phyloP scores from a whole-genome alignment of 1,284 basidiomycete genomes.

The Papiliotrema fonsecae region DNA sequence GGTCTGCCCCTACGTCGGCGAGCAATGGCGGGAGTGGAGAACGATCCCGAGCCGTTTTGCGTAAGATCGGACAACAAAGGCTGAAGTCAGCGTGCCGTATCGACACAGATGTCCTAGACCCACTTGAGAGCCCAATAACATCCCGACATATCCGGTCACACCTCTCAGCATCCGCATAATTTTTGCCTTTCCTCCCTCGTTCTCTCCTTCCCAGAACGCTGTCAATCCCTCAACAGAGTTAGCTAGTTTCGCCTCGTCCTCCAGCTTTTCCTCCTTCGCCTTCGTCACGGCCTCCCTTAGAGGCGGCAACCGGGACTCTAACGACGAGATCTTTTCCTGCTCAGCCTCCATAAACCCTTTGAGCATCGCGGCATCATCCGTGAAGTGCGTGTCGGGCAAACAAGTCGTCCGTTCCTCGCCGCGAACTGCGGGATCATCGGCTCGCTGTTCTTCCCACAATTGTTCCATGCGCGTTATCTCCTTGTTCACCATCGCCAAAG shows the following conservation, averaged over 20 bases:
- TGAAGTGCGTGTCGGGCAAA: neutral
- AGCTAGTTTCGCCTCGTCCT: conserved; percentile 24
- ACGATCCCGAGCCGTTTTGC: neutral
- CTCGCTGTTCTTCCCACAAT: neutral
- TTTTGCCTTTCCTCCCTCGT: conserved; percentile 23
- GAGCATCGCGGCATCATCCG: conserved; percentile 2
- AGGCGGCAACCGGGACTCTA: conserved; percentile 1
- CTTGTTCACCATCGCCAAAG: conserved; percentile 24
- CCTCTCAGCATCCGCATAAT: conserved; percentile 21
- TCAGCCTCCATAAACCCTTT: conserved; percentile 1
- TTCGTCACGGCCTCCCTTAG: conserved; percentile 20
- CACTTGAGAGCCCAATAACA: conserved; percentile 15
- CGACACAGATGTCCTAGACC: too few species aligned
- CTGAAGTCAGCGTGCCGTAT: too few species aligned
- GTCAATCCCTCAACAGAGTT: conserved; percentile 21
- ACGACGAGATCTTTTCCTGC: neutral
- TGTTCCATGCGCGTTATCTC: conserved; percentile 14
- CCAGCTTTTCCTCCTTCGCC: conserved; percentile 20
- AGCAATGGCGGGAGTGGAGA: conserved; percentile 3
- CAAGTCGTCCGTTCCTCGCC: neutral
- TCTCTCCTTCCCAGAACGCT: conserved; percentile 12
- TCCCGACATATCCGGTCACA: conserved; percentile 21
- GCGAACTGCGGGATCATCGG: neutral
- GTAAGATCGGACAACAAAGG: too few species aligned
- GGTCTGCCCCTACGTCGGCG: conserved; percentile 14